Evolutionary conservation across 148 eudicot genomes (phyloP).

Genomic region (Vaccinium macrocarpon): DNA sequence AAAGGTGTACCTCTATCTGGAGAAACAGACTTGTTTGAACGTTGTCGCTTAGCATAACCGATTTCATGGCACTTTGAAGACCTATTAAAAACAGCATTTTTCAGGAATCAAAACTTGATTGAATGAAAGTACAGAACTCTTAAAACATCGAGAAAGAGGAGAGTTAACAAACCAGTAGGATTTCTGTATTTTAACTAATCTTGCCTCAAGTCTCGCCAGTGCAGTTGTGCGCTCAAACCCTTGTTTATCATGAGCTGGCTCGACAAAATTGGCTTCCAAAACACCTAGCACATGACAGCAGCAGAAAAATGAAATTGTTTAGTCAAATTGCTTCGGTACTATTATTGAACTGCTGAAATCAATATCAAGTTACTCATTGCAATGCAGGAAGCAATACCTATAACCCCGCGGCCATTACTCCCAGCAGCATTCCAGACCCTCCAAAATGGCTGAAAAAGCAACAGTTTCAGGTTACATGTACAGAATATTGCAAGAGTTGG

Average conservation of each 20-base stretch:
- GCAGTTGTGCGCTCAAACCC: slow-evolving; percentile 96
- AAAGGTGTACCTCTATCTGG: slow-evolving; percentile 18
- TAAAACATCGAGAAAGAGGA: slow-evolving; percentile 13
- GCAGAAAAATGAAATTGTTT: slow-evolving; percentile 13
- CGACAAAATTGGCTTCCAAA: slow-evolving; percentile 93
- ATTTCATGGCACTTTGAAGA: slow-evolving; percentile 60
- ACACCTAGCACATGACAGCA: slow-evolving; percentile 50
- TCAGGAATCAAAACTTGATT: neutral
- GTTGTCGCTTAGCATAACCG: slow-evolving; percentile 70
- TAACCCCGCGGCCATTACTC: slow-evolving; percentile 96
- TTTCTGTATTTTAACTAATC: slow-evolving; percentile 64
- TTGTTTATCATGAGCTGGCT: slow-evolving; percentile 99
- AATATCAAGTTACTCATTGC: slow-evolving; percentile 28
- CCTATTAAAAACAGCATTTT: slow-evolving; percentile 49
- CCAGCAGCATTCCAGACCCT: slow-evolving; percentile 98
- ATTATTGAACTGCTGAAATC: neutral
- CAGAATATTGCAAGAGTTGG: neutral
- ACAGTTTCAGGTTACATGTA: slow-evolving; percentile 7
- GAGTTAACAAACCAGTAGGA: slow-evolving; percentile 59
- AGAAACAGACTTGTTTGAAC: slow-evolving; percentile 19
- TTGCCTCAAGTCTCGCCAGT: slow-evolving; percentile 72
- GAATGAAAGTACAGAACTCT: neutral
- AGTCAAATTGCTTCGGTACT: neutral
- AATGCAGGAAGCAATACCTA: slow-evolving; percentile 44
- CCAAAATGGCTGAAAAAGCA: slow-evolving; percentile 83